These are phyloP conservation scores for Ilyonectria destructans DNA, from an alignment of 2,329 filamentous ascomycete genomes.

Conservation along the genomic window DNA sequence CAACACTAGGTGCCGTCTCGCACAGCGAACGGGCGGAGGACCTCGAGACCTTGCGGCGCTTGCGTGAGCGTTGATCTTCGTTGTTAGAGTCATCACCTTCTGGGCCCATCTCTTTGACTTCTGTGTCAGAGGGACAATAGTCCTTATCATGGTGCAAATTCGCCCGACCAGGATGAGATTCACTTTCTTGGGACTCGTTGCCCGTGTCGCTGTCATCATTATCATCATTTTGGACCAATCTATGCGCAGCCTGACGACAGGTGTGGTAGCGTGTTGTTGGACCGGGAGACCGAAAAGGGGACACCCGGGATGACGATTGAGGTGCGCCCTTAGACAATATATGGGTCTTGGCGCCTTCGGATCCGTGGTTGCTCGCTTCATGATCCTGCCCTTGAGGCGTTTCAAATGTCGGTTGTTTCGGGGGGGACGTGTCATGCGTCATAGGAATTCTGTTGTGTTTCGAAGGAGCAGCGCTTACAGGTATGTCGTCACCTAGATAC, in stretches of 20 bases:
- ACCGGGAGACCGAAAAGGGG: neutral
- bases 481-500: neutral
- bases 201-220: neutral
- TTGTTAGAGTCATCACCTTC: neutral
- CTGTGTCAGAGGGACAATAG: neutral
- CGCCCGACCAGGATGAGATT: neutral
- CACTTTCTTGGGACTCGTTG: neutral
- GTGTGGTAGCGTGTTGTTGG: neutral
- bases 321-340: conserved; percentile 7
- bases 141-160: neutral
- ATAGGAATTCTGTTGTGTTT: neutral
- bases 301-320: neutral
- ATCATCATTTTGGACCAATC: neutral
- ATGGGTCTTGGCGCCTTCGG: conserved; percentile 5
- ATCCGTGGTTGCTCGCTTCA: neutral
- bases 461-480: conserved; percentile 6
- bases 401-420: neutral
- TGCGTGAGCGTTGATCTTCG: neutral
- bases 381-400: neutral
- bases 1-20: neutral
- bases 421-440: neutral
- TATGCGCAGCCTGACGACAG: neutral
- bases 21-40: neutral
- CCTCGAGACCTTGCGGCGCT: neutral
- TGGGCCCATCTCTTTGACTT: neutral